Percentiles rank a stretch among this genome's conserved stretches.
These are phyloP conservation scores for Hippophae tibetana DNA, from an alignment of 306 rosid species.

Conservation along the genomic window DNA sequence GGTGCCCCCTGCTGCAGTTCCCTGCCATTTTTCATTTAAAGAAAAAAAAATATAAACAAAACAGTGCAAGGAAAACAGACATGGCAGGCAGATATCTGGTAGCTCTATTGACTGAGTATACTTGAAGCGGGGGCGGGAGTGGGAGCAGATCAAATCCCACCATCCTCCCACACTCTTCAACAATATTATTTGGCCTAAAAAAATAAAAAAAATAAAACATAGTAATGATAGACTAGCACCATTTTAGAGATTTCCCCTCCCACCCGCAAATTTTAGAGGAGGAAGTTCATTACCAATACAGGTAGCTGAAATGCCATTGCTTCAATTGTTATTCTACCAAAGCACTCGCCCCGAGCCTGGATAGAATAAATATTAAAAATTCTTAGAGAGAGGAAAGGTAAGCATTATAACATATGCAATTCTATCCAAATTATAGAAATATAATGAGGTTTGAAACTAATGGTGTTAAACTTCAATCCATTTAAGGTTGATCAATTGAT, in stretches of 20 bases:
- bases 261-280: not conserved
- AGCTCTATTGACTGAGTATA: too few species aligned
- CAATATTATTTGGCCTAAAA: too few species aligned
- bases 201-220: not conserved
- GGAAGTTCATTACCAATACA: slow-evolving; percentile 46
- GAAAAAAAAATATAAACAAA: slow-evolving; percentile 7
- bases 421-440: not conserved
- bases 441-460: not conserved
- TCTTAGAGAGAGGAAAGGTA: not conserved
- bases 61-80: not conserved
- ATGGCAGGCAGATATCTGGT: too few species aligned
- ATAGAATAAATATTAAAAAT: not conserved
- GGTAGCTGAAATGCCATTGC: slow-evolving; percentile 89
- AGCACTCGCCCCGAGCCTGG: slow-evolving; percentile 75
- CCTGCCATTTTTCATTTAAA: slow-evolving; percentile 27
- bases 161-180: too few species aligned
- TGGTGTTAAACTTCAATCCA: too few species aligned
- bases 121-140: too few species aligned
- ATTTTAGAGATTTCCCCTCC: not conserved
- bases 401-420: not conserved
- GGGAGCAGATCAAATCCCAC: too few species aligned
- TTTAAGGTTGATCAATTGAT: too few species aligned
- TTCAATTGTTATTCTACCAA: slow-evolving; percentile 82
- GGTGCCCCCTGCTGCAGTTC: slow-evolving; percentile 89
- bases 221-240: not conserved